Conservation (phyloP, 2,329 filamentous ascomycete species). For the Blastomyces emzantsi region DNA sequence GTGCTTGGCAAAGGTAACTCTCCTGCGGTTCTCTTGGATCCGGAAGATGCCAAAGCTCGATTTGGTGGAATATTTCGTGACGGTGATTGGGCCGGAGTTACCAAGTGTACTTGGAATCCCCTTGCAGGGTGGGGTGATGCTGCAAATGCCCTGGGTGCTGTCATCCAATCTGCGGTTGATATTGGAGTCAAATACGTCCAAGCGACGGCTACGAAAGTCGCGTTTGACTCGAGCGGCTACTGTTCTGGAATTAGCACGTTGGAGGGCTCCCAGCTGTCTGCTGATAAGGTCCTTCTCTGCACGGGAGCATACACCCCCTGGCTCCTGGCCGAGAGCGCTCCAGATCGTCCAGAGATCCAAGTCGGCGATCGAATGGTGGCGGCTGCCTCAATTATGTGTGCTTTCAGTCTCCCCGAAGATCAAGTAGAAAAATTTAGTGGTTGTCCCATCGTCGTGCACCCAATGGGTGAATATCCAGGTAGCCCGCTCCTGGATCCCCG, state of each 20-base stretch:
- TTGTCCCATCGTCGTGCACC: constrained; percentile 9
- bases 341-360: constrained; percentile 28
- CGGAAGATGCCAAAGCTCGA: constrained; percentile 43
- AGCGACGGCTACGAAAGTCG: constrained; percentile 31
- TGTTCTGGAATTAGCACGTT: constrained; percentile 21
- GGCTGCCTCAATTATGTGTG: constrained; percentile 20
- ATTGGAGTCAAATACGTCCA: constrained; percentile 50
- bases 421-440: constrained; percentile 8
- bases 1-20: constrained; percentile 37
- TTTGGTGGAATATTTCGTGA: constrained; percentile 50
- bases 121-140: constrained; percentile 53
- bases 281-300: constrained; percentile 18
- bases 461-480: constrained; percentile 9
- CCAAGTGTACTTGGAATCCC: constrained; percentile 48
- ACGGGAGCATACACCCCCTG: constrained; percentile 21
- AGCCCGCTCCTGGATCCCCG: background rate
- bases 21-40: constrained; percentile 32
- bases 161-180: constrained; percentile 44
- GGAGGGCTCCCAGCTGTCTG: constrained; percentile 15
- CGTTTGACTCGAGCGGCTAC: constrained; percentile 36
- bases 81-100: constrained; percentile 48
- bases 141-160: constrained; percentile 44
- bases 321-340: constrained; percentile 36
- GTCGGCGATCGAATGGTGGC: constrained; percentile 41
- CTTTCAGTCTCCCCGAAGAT: constrained; percentile 7